Evolutionary conservation across 169 alveolate species (phyloP).

Genomic region (Plasmodium coatneyi): DNA sequence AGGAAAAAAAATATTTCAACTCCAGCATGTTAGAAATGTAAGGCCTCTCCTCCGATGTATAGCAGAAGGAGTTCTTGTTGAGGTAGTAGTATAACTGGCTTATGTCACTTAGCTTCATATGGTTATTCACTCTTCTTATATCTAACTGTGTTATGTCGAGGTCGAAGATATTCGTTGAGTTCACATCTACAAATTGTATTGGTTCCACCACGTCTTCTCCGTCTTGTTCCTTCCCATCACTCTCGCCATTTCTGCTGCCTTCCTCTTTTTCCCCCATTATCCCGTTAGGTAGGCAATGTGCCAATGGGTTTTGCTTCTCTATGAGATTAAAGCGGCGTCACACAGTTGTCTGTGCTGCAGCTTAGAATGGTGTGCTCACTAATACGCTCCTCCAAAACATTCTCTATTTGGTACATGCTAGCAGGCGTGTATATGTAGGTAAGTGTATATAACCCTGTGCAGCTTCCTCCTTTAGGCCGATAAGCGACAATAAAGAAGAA

Average conservation of each 20-base stretch:
- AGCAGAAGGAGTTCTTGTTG: constrained; percentile 9
- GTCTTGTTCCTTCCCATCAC: background rate
- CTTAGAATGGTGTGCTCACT: background rate
- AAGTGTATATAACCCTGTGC: background rate
- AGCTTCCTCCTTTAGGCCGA: background rate
- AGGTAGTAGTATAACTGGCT: constrained; percentile 21
- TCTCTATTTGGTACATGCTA: background rate
- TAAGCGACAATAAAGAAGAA: background rate
- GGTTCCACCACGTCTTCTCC: background rate
- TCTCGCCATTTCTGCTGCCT: background rate
- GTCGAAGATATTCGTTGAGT: constrained; percentile 24
- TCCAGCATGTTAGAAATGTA: constrained; percentile 10
- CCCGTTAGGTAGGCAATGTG: background rate
- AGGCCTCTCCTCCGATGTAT: constrained; percentile 8
- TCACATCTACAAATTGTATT: constrained; percentile 22
- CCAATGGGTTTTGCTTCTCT: background rate
- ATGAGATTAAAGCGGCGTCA: background rate
- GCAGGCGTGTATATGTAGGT: background rate
- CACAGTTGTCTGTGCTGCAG: background rate
- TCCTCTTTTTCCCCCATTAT: background rate
- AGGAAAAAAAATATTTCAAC: background rate
- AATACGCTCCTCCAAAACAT: background rate
- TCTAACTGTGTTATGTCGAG: constrained; percentile 13
- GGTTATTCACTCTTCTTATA: constrained; percentile 42
- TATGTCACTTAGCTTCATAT: constrained; percentile 32